Evolutionary conservation across 164 flowering plant species (phyloP), one percentile per base, ranked within the genome.

Genomic region (Vitis rotundifolia): DNA sequence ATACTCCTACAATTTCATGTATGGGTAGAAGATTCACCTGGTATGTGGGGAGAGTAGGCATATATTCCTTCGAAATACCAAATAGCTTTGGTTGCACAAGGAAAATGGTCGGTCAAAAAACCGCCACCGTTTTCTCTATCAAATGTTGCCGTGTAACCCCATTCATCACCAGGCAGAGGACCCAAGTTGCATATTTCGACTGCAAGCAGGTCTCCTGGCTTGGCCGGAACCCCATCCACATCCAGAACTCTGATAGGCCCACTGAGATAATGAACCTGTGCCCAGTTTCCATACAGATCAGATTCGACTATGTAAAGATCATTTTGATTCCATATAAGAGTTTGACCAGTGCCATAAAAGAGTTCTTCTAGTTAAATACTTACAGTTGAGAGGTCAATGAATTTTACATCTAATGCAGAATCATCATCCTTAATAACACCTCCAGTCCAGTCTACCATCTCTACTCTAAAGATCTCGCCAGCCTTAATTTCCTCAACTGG

Each of bases 111-210:
- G 0, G 96, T 95, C 70, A 92, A 78, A 77, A 95, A 93, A 5
- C 98, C 97, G 12, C 99, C 99, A 2, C 98, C 98, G 80, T 95
- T 92, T 83, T 95, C 97, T 77, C 97, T 86, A 77, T 94, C 99
- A 75, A 89, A 89, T 60, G 91, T 80, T 72, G 87, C 97, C 3
- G 97, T 94, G 56, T 59, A 92, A 16, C 97, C 99, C 96, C 99
- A 92, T 80, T 95, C 99, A 84, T 92, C 96, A 31, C 98, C 99
- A 15, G 92, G 89, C 8, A 95, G 88, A 72, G 98, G 98, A 68
- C 98, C 98, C 83, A 92, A 70, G 80, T 95, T 90, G 82, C 89
- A 89, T 59, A 92, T 95, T 79, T 95, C 99, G 26, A 91, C 96
- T 47, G 75, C 94, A n/a, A 95, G 91, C 71, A 95, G 93, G 80